Conservation (phyloP, 1,139 yeast genomes). For the Yamadazyma blattariae region DNA sequence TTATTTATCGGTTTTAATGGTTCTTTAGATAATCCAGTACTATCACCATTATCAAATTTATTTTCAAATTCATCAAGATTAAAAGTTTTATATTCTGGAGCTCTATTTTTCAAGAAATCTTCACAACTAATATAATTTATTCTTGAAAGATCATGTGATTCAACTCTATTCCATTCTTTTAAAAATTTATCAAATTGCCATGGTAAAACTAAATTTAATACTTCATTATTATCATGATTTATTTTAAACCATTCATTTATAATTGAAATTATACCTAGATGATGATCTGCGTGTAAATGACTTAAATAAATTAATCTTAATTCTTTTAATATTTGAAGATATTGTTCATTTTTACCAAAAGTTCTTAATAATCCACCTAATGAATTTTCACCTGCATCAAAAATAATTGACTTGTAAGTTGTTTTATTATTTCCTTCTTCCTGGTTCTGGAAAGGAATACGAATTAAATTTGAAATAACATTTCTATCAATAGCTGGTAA, state of each 20-base stretch:
- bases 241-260: slow-evolving; percentile 64
- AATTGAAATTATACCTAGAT: slow-evolving; percentile 74
- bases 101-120: slow-evolving; percentile 39
- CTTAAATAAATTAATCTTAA: slow-evolving; percentile 68
- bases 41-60: slow-evolving; percentile 22
- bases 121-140: slow-evolving; percentile 67
- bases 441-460: slow-evolving; percentile 71
- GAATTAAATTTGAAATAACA: slow-evolving; percentile 73
- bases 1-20: slow-evolving; percentile 17
- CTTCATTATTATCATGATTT: slow-evolving; percentile 23
- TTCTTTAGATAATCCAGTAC: slow-evolving; percentile 18
- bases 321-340: slow-evolving; percentile 45
- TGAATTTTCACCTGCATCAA: slow-evolving; percentile 96
- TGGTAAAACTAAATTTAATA: slow-evolving; percentile 66
- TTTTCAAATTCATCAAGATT: slow-evolving; percentile 32
- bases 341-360: slow-evolving; percentile 48
- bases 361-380: slow-evolving; percentile 68
- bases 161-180: slow-evolving; percentile 67
- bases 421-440: slow-evolving; percentile 20
- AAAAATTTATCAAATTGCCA: slow-evolving; percentile 70
- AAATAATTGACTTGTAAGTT: slow-evolving; percentile 45
- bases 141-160: slow-evolving; percentile 42
- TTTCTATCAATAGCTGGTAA: slow-evolving; percentile 83
- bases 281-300: slow-evolving; percentile 97
- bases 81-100: slow-evolving; percentile 26